phyloP scores from a whole-genome alignment of 2,329 filamentous ascomycete species.

The Aspergillus glaucus region DNA sequence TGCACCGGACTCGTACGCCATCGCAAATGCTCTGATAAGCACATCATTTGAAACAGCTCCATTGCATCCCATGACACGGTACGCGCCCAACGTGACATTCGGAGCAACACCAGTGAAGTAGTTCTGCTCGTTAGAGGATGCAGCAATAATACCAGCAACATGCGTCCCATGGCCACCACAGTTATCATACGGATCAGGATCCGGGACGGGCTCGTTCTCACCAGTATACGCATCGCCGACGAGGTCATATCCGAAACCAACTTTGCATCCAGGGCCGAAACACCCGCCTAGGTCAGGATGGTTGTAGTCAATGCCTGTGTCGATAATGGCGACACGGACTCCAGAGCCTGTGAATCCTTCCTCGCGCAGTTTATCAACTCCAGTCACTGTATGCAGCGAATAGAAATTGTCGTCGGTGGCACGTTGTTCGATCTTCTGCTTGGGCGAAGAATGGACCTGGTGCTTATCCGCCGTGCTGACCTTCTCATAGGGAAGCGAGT shows the following conservation, averaged over 20 bases:
- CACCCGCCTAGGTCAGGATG: constrained; percentile 60
- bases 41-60: constrained; percentile 50
- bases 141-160: constrained; percentile 58
- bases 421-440: constrained; percentile 1
- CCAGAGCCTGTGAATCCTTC: constrained; percentile 12
- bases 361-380: constrained; percentile 16
- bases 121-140: constrained; percentile 48
- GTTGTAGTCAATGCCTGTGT: constrained; percentile 50
- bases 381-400: constrained; percentile 11
- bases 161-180: constrained; percentile 53
- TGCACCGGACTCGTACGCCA: constrained; percentile 53
- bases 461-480: not conserved
- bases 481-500: not conserved
- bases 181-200: not conserved
- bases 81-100: constrained; percentile 51
- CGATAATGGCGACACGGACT: constrained; percentile 12
- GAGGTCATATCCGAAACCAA: constrained; percentile 35
- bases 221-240: not conserved
- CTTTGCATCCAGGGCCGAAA: constrained; percentile 55
- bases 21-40: constrained; percentile 54
- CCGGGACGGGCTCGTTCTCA: not conserved
- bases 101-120: constrained; percentile 53
- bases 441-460: not conserved
- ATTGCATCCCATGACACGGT: constrained; percentile 52
- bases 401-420: constrained; percentile 3